Conservation (phyloP, 306 rosid species). For the Corylus americana region DNA sequence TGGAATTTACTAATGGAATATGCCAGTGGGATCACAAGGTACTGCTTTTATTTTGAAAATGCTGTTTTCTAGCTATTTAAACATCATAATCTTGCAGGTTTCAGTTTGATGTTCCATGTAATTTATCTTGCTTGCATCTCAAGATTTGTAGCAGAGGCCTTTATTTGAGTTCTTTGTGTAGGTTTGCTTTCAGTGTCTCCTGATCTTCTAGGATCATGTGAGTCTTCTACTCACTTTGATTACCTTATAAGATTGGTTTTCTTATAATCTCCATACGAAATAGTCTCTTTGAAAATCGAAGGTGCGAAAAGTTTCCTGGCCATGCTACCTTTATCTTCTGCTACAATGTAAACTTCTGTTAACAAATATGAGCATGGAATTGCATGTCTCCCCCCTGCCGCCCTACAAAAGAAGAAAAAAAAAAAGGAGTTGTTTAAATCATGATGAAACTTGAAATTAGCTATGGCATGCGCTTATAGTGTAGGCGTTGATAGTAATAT, state of each 20-base stretch:
- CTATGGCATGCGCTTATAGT: not conserved
- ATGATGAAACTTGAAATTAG: not conserved
- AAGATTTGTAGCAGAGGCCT: not conserved
- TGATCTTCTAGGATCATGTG: not conserved
- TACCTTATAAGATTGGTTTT: not conserved
- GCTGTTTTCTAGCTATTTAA: not conserved
- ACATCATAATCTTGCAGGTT: not conserved
- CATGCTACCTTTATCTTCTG: not conserved
- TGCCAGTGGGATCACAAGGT: conserved; percentile 65
- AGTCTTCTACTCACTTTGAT: not conserved
- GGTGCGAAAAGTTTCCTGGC: conserved; percentile 3
- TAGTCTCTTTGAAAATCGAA: not conserved
- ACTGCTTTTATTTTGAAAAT: conserved; percentile 3
- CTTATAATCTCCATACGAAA: not conserved
- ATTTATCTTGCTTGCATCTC: not conserved
- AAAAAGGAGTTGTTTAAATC: not conserved
- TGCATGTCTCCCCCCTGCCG: not conserved
- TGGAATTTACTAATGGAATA: conserved; percentile 31
- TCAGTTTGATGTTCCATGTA: not conserved
- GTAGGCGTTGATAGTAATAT: not conserved
- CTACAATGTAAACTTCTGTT: not conserved
- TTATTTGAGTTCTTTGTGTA: not conserved
- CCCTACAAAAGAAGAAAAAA: not conserved
- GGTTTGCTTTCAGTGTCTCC: not conserved
- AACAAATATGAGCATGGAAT: not conserved